Evolutionary conservation across 192 early-diverging fungal species (phyloP), one percentile per base, ranked within the genome.

Genomic region (Linnemannia hyalina): DNA sequence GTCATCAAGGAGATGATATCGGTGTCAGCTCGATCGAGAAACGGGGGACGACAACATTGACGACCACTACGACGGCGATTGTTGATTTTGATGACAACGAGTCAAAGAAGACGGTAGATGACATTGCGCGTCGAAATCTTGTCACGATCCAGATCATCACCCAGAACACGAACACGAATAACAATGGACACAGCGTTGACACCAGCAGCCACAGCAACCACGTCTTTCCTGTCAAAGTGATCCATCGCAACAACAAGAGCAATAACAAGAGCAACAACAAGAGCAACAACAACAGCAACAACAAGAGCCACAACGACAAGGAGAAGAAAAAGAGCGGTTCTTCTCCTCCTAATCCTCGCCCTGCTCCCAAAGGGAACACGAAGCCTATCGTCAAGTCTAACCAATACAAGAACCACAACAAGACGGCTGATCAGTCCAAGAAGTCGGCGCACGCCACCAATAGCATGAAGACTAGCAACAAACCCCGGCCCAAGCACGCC

Each of bases 61-160:
- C 47, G 15, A 60, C 52, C 18, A 75, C 42, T 16, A 73, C 74
- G 7, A 75, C 74, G 1, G 52, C 74, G 44, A 60, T 49, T 16
- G 32, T 75, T 16, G 52, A 60, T 54, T 60, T 75, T 40, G 74
- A 75, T 3, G 74, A 54, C 4, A 22, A 32, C 29, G 22, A n/a
- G 11, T 29, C 38, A 15, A 22, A 38, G 18, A 6, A 73, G 42
- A 75, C 40, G 47, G 47, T 52, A 36, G 74, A 52, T 36, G 54
- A 18, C 52, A n/a, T 75, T 60, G 74, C 20, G 7, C 47, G 44
- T 57, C 47, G 74, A 36, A 75, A 75, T 52, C 74, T 75, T 40
- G 74, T 75, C 13, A 75, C 32, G 4, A 55, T 75, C n/a, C 74
- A 75, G 54, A 57, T 75, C 35, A 32, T 75, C 16, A 75, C 74